These are phyloP conservation scores for Hordeum pubiflorum DNA, from an alignment of 202 grass and related monocot species.

Conservation along the genomic window DNA sequence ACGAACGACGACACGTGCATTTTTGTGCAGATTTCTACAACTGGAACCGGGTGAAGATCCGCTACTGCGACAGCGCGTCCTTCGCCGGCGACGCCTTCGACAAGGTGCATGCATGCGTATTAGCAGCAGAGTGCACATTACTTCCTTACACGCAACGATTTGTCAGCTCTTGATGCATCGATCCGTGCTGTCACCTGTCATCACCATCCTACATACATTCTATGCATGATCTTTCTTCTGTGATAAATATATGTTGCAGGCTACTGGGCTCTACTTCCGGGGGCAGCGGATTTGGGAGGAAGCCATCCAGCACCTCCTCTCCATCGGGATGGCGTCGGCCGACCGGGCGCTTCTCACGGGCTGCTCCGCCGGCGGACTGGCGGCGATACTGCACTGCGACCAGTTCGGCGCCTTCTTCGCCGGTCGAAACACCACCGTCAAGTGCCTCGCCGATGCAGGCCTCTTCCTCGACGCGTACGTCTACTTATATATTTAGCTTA, in stretches of 20 bases:
- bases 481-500: background rate
- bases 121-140: too few species aligned
- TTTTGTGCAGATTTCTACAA: slow-evolving; percentile 64
- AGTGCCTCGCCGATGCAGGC: slow-evolving; percentile 80
- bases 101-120: slow-evolving; percentile 1
- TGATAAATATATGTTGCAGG: background rate
- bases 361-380: slow-evolving; percentile 77
- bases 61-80: slow-evolving; percentile 55
- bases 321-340: slow-evolving; percentile 56
- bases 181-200: too few species aligned
- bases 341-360: slow-evolving; percentile 56
- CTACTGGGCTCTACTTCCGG: slow-evolving; percentile 47
- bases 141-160: background rate
- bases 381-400: slow-evolving; percentile 76
- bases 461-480: slow-evolving; percentile 84
- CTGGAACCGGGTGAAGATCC: slow-evolving; percentile 74
- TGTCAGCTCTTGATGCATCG: background rate
- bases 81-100: slow-evolving; percentile 47
- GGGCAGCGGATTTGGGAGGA: slow-evolving; percentile 78
- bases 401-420: slow-evolving; percentile 55
- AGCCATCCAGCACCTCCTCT: slow-evolving; percentile 58
- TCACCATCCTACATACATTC: background rate
- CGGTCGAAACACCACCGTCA: slow-evolving; percentile 30
- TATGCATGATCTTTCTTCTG: background rate
- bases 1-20: background rate